Evolutionary conservation across 2,329 filamentous ascomycete genomes (phyloP).

Genomic region (Talaromyces verruculosus): DNA sequence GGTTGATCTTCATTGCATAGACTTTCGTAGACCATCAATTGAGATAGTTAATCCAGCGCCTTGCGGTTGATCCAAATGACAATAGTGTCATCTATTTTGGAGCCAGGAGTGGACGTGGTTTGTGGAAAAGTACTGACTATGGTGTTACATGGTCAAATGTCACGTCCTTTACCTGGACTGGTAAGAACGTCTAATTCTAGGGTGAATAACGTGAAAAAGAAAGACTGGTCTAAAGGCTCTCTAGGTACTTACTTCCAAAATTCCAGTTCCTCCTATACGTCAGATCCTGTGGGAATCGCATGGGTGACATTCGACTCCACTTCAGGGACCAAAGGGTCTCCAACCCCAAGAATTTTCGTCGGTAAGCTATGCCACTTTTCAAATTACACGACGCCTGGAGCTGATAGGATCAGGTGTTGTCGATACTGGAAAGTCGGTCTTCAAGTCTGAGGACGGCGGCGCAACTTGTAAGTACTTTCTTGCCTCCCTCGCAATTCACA

Average conservation of each 20-base stretch:
- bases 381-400: too few relatives aligned
- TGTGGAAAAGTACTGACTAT: slow-evolving; percentile 59
- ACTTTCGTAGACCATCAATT: neutral
- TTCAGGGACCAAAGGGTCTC: slow-evolving; percentile 46
- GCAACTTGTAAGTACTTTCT: slow-evolving; percentile 50
- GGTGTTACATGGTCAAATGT: slow-evolving; percentile 58
- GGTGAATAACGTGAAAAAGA: neutral
- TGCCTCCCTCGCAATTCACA: neutral
- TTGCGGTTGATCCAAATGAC: slow-evolving; percentile 59
- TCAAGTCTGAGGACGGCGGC: slow-evolving; percentile 56
- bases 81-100: slow-evolving; percentile 60
- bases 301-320: slow-evolving; percentile 59
- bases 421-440: slow-evolving; percentile 56
- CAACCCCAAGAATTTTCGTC: slow-evolving; percentile 59
- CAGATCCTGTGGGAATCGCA: slow-evolving; percentile 51
- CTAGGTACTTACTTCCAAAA: slow-evolving; percentile 52
- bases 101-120: slow-evolving; percentile 58
- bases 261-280: slow-evolving; percentile 48
- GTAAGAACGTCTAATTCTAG: slow-evolving; percentile 14
- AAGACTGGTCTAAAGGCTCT: neutral
- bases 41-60: slow-evolving; percentile 33
- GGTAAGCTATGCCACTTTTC: slow-evolving; percentile 36
- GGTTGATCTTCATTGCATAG: neutral
- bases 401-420: slow-evolving; percentile 33
- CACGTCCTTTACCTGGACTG: slow-evolving; percentile 49